These are phyloP conservation scores for Lentinula detonsa DNA, from an alignment of 768 basidiomycete genomes.

Conservation along the genomic window DNA sequence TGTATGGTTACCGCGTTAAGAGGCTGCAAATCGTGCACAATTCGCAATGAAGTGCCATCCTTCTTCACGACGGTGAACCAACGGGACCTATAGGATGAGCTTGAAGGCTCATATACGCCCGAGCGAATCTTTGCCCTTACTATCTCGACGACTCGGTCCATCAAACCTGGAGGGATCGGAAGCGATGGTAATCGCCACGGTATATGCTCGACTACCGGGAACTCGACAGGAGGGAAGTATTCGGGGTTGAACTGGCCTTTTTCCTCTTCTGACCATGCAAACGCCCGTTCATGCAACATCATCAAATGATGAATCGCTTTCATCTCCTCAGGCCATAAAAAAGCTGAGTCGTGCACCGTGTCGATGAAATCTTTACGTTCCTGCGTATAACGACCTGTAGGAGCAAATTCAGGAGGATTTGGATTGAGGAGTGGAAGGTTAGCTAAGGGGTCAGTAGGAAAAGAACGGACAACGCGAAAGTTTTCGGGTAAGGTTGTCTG, in stretches of 20 bases:
- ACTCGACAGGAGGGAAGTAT: slow-evolving; percentile 14
- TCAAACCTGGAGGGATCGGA: slow-evolving; percentile 17
- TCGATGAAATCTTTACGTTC: slow-evolving; percentile 18
- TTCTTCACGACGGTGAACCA: slow-evolving; percentile 5
- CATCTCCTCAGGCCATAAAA: slow-evolving; percentile 22
- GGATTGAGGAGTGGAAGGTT: slow-evolving; percentile 13
- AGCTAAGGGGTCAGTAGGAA: slow-evolving; percentile 20
- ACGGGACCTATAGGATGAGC: background rate
- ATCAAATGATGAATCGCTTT: slow-evolving; percentile 18
- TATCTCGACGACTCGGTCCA: slow-evolving; percentile 22
- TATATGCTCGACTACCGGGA: slow-evolving; percentile 15
- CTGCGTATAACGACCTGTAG: slow-evolving; percentile 12
- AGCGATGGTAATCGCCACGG: slow-evolving; percentile 14
- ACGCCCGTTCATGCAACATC: slow-evolving; percentile 14
- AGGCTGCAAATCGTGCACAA: slow-evolving; percentile 19
- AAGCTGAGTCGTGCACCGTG: slow-evolving; percentile 12
- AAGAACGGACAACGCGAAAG: background rate
- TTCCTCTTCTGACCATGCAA: slow-evolving; percentile 25
- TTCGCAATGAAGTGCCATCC: slow-evolving; percentile 10
- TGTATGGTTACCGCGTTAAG: slow-evolving; percentile 15
- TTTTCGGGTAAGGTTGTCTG: slow-evolving; percentile 11
- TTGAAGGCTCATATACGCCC: background rate
- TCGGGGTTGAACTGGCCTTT: slow-evolving; percentile 15
- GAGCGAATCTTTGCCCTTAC: slow-evolving; percentile 25
- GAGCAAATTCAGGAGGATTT: slow-evolving; percentile 16